These are phyloP conservation scores for Herpetomonas tarakana DNA, from an alignment of 208 protist species.

Conservation along the genomic window DNA sequence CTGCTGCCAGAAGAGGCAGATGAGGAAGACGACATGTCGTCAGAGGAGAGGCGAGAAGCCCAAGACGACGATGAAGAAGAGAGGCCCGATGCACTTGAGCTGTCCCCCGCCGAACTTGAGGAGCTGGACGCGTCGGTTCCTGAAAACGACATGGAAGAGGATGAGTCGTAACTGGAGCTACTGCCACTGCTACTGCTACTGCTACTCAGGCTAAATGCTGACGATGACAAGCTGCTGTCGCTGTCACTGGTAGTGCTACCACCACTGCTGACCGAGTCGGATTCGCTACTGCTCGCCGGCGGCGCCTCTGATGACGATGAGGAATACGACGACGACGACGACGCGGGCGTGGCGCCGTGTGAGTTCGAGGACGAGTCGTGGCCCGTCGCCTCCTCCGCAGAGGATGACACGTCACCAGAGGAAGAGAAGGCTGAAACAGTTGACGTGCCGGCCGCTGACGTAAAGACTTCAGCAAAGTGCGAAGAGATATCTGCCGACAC, in stretches of 20 bases:
- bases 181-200: background rate
- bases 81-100: background rate
- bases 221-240: background rate
- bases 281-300: no score
- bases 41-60: background rate
- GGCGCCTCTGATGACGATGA: conserved; percentile 2
- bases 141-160: no score
- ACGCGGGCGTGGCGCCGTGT: no score
- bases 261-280: background rate
- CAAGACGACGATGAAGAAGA: conserved; percentile 2
- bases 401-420: no score
- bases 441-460: no score
- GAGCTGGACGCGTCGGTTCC: no score
- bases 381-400: no score
- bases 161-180: background rate
- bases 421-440: no score
- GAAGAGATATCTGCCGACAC: no score
- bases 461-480: no score
- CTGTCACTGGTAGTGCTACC: background rate
- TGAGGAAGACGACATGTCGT: background rate
- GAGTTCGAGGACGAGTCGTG: no score
- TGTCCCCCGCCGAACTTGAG: background rate
- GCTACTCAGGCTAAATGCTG: no score
- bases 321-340: background rate
- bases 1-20: conserved; percentile 1